Conservation (phyloP, 2,329 filamentous ascomycete genomes). For the Penicillium verrucosum region DNA sequence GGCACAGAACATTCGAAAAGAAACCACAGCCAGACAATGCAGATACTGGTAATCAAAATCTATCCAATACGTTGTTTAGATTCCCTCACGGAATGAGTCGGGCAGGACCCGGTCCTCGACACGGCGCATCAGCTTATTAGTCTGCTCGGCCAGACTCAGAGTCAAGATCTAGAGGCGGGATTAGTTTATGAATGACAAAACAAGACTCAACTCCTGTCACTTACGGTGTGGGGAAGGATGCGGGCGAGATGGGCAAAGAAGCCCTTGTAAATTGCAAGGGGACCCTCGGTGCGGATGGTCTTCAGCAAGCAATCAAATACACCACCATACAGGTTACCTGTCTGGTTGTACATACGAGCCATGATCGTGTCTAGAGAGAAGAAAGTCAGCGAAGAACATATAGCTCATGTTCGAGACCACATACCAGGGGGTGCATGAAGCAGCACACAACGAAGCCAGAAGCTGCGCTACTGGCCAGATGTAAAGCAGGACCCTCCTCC, state of each 20-base stretch:
- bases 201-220: conserved; percentile 19
- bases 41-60: background rate
- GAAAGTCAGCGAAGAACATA: background rate
- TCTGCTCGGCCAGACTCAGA: conserved; percentile 90
- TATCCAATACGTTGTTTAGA: conserved; percentile 34
- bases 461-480: conserved; percentile 80
- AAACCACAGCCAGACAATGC: conserved; percentile 6
- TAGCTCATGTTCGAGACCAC: conserved; percentile 23
- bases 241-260: conserved; percentile 91
- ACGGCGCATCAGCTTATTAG: conserved; percentile 83
- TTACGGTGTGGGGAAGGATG: conserved; percentile 85
- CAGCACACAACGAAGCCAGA: conserved; percentile 96
- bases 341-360: conserved; percentile 98
- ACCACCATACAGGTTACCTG: conserved; percentile 90
- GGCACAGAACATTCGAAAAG: background rate
- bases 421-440: conserved; percentile 95
- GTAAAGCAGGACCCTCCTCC: conserved; percentile 84
- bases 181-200: conserved; percentile 19
- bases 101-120: conserved; percentile 63
- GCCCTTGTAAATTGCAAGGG: conserved; percentile 95
- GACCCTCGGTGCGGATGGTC: conserved; percentile 84
- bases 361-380: conserved; percentile 76
- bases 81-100: conserved; percentile 45
- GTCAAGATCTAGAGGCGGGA: conserved; percentile 65
- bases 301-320: conserved; percentile 90